A percentile compares a stretch with the other conserved stretches of the same genome.
Conservation (phyloP, 1,284 basidiomycete species). For the Farysia itapuensis region DNA sequence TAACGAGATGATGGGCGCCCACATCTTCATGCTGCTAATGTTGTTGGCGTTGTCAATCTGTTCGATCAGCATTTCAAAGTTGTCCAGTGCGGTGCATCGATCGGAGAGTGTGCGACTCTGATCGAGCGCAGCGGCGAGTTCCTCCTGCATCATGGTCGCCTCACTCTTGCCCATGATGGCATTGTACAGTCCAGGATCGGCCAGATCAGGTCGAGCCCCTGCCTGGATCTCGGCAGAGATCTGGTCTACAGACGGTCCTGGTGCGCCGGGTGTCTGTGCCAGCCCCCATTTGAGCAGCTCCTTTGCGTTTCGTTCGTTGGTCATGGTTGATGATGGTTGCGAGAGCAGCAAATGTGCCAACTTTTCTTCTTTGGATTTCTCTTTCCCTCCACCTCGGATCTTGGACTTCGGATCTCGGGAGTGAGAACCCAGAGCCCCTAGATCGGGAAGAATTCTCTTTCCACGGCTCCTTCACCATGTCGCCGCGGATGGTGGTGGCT, state of each 20-base stretch:
- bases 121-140: constrained; percentile 48
- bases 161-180: constrained; percentile 59
- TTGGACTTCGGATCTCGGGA: too few species aligned
- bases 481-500: neutral
- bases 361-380: neutral
- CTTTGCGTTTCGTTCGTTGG: constrained; percentile 46
- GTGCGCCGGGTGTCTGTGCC: constrained; percentile 16
- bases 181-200: constrained; percentile 50
- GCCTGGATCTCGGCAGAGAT: constrained; percentile 44
- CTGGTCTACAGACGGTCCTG: constrained; percentile 32
- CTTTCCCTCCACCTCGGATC: too few species aligned
- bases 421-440: too few species aligned
- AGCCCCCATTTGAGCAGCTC: constrained; percentile 56
- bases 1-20: constrained; percentile 76
- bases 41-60: constrained; percentile 95
- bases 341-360: neutral
- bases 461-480: too few species aligned
- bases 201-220: constrained; percentile 50
- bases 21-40: constrained; percentile 79
- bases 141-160: constrained; percentile 58
- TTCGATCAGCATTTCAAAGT: constrained; percentile 94
- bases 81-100: constrained; percentile 78
- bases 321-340: constrained; percentile 16
- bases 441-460: too few species aligned
- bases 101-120: constrained; percentile 21